Base-by-base conservation (phyloP, 129 eudicot genomes). In the Escallonia rubra region DNA sequence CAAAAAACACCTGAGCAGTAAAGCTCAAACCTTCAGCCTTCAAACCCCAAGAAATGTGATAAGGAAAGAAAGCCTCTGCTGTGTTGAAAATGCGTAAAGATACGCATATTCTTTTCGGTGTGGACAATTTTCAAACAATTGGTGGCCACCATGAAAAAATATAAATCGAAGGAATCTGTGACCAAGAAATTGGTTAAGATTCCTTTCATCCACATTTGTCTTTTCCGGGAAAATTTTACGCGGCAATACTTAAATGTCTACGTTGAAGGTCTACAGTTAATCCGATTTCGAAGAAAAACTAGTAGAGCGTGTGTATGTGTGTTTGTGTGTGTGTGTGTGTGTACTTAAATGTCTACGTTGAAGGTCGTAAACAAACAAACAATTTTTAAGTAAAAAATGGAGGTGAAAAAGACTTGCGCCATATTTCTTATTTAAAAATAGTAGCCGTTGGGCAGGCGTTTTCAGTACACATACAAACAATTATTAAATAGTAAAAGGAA, bases 51-150 rank as follows among this genome's bases (percentile, higher is more conserved):
- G 7, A 43, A 63, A 41, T 62, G 62, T 3, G 49, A 12, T 57
- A 55, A 61, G 43, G 16, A 68, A n/a, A 74, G 7, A 64, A 73
- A 38, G 38, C 43, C 66, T 42, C 34, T 34, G 47, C 54, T 48
- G 63, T 72, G 56, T 70, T 67, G 64, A 57, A 69, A 68, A 78
- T 63, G 48, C 46, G 49, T 39, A 38, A 23, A 68, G 59, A 69
- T 81, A 69, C 86, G 74, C 69, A 71, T 73, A 81, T 70, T 11
- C 47, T 69, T 51, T 63, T 77, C 57, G 48, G 49, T 65, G 43
- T 52, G 63, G 66, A 73, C 57, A 64, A 8, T 64, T 57, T 52
- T 34, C 73, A 80, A 71, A 69, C 72, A 70, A 10, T 15, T 74
- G 56, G 73, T 69, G 60, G 72, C 57, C 63, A 69, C 13, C 63